Evolutionary conservation across 2,329 filamentous ascomycete genomes (phyloP), one percentile per base, ranked within the genome.

Genomic region (Fusarium sp.): DNA sequence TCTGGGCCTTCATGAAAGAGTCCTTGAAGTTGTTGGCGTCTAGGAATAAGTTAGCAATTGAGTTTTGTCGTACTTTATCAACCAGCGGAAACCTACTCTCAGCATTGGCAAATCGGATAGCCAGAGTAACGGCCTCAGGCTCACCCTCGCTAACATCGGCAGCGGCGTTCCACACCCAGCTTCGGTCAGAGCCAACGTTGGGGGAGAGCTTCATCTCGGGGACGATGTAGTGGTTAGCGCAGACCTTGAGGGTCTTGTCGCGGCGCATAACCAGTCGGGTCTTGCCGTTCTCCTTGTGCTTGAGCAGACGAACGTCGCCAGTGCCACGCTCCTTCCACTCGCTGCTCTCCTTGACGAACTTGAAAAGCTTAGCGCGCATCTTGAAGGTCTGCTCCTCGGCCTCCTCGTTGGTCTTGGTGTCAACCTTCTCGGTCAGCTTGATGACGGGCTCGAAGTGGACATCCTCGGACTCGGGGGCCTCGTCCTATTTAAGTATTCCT

Each of bases 241-340:
- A 99, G 85, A 99, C 96, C 90, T 99, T 99, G 86, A 98, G 91
- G 69, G 96, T 99, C 93, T 98, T 98, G 88, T 99, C 96, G 82
- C 96, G 90, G 83, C 96, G 93, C 96, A 99, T 99, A 77, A 99
- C 96, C 78, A 99, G 87, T 78, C 96, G 91, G 65, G 95, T 97
- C 92, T 98, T 98, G 85, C 92, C 91, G 83, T 97, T 98, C 87
- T 98, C 95, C 89, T 94, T 96, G 89, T 99, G 96, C 91, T 98
- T 98, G 81, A 99, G 88, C 83, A 99, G 89, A 80, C 95, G 91
- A 73, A 98, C 95, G 79, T 98, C 95, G 78, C 96, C 96, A 73
- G 96, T 98, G 74, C 96, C 96, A 81, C 96, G 92, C 90, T 99
- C 96, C 89, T 98, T 99, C 96, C 96, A 99, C 87, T 98, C 96